Base-by-base conservation (phyloP, 2,329 filamentous ascomycete genomes). In the Colletotrichum sp. region DNA sequence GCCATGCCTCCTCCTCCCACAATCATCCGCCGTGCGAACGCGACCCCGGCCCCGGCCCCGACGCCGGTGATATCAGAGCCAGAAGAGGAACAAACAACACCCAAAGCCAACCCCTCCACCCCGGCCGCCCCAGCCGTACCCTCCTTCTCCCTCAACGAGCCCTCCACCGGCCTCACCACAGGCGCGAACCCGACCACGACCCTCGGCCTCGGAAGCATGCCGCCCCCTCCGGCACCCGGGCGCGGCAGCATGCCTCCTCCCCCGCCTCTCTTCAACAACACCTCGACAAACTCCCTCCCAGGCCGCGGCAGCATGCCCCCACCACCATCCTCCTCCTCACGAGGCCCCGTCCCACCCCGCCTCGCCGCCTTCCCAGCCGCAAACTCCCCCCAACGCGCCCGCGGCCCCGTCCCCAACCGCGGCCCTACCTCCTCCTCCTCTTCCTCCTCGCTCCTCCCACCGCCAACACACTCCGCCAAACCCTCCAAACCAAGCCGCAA, bases 401-500 rank as follows among this genome's bases (percentile, higher is more conserved):
- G 39, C 39, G 39, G 75, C 21, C 65, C 8, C 76, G 84, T 68
- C 83, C 69, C 57, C 55, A 84, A 87, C 81, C 87, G 87, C 79
- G 81, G 82, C 48, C 80, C 79, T 78, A 78, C 78, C 78, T 55
- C 84, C 77, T 12, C 72, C 15, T 80, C 83, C 4, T 80, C 83
- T 6, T 61, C n/a, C 34, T 85, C 85, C 1, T 83, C 85, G 2
- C 88, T 93, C 63, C 87, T 89, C 1, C 91, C 89, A 0, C 91
- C 92, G 0, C 90, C 91, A 0, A 88, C 90, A 16, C 90, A 89
- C 81, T 86, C 84, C 36, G 82, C 86, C 57, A 88, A 87, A 74
- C 90, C 91, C 3, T 77, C 85, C 28, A 92, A 92, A 81, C 89
- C 90, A 6, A 90, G 88, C 13, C 91, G 90, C 83, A 94, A 96